phyloP scores from a whole-genome alignment of 2,329 filamentous ascomycete genomes.

The Emericellopsis cladophorae region DNA sequence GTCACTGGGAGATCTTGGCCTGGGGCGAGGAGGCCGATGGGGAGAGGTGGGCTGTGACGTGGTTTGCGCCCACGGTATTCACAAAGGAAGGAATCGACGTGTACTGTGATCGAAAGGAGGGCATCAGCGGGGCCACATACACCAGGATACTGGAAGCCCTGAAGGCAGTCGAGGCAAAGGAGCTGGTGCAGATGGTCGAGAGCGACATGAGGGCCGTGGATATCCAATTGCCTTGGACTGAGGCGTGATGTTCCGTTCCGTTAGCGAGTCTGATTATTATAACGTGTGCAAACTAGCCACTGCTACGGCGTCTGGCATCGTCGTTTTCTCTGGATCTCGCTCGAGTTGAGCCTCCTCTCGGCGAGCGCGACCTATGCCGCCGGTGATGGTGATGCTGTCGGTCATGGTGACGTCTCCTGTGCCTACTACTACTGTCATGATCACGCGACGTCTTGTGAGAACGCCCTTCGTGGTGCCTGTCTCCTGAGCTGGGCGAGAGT shows the following conservation, averaged over 20 bases:
- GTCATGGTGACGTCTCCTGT: background rate
- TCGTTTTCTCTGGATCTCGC: background rate
- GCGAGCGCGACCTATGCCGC: slow-evolving; percentile 2
- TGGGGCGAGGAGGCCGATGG: slow-evolving; percentile 46
- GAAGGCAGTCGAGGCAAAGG: slow-evolving; percentile 30
- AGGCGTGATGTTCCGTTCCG: slow-evolving; percentile 7
- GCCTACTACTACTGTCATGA: background rate
- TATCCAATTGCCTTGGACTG: slow-evolving; percentile 37
- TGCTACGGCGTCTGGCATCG: no score
- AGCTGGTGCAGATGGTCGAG: slow-evolving; percentile 37
- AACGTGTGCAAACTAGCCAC: background rate
- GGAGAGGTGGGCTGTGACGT: slow-evolving; percentile 68
- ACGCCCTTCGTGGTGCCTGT: slow-evolving; percentile 1
- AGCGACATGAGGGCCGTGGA: slow-evolving; percentile 36
- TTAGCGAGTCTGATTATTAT: background rate
- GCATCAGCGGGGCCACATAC: slow-evolving; percentile 44
- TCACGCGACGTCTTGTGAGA: background rate
- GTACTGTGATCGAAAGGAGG: slow-evolving; percentile 52
- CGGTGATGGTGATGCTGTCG: background rate
- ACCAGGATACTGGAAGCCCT: slow-evolving; percentile 41
- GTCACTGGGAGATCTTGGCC: slow-evolving; percentile 72
- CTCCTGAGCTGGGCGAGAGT: slow-evolving; percentile 4
- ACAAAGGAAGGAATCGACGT: slow-evolving; percentile 73
- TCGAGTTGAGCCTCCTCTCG: slow-evolving; percentile 7
- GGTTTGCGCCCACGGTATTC: slow-evolving; percentile 73